These are phyloP conservation scores for Purpureocillium lavendulum DNA, from an alignment of 2,329 filamentous ascomycete genomes.

Conservation along the genomic window DNA sequence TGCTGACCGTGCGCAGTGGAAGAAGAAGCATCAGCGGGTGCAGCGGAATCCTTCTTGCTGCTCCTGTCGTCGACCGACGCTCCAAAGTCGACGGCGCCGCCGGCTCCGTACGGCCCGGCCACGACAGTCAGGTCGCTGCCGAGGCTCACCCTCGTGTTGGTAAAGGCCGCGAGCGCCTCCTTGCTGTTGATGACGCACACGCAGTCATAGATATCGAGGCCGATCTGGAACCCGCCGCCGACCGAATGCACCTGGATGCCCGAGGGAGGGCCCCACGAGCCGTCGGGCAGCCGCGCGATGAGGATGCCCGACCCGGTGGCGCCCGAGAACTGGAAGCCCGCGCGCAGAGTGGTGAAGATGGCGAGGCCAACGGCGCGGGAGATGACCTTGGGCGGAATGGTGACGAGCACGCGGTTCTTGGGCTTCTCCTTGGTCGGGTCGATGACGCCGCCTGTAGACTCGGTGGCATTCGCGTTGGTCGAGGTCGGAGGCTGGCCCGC, in stretches of 20 bases:
- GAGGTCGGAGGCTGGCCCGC: slow-evolving; percentile 19
- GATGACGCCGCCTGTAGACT: slow-evolving; percentile 17
- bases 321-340: slow-evolving; percentile 57
- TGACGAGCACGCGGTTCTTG: slow-evolving; percentile 41
- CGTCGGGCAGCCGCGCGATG: slow-evolving; percentile 53
- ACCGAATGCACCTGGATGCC: slow-evolving; percentile 76
- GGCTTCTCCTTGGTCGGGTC: slow-evolving; percentile 27
- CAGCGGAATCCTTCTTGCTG: neutral
- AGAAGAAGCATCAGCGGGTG: too few relatives aligned
- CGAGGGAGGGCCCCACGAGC: slow-evolving; percentile 70
- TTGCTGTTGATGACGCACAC: slow-evolving; percentile 78
- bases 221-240: slow-evolving; percentile 71
- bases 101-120: slow-evolving; percentile 61
- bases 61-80: slow-evolving; percentile 13
- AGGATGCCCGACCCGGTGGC: slow-evolving; percentile 59
- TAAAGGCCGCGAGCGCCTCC: slow-evolving; percentile 69
- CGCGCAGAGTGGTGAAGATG: slow-evolving; percentile 64
- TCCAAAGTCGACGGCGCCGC: slow-evolving; percentile 60
- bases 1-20: neutral
- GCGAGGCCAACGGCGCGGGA: slow-evolving; percentile 58
- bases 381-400: slow-evolving; percentile 52
- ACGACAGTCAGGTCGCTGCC: slow-evolving; percentile 72
- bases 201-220: slow-evolving; percentile 83
- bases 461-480: slow-evolving; percentile 19
- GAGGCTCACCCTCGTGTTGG: slow-evolving; percentile 64